phyloP scores from a whole-genome alignment of 345 rosid genomes.

The Triadica sebifera region DNA sequence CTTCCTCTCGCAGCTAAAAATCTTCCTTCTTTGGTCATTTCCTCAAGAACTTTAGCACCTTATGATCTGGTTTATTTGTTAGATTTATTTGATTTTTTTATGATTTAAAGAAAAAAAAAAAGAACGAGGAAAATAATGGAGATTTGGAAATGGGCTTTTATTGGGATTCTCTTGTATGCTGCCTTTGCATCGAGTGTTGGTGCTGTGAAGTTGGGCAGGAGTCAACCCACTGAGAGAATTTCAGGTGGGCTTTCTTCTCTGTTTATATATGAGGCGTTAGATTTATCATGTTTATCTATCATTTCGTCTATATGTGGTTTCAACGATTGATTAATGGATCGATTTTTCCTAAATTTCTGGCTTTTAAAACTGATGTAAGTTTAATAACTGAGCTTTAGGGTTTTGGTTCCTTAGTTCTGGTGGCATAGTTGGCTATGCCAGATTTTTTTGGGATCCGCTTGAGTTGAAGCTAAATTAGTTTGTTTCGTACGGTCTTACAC shows the following conservation, averaged over 20 bases:
- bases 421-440: not conserved
- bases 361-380: not conserved
- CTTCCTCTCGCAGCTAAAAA: slow-evolving; percentile 5
- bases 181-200: slow-evolving; percentile 36
- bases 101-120: not conserved
- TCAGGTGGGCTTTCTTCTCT: slow-evolving; percentile 50
- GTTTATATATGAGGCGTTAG: not conserved
- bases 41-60: not conserved
- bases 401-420: not conserved
- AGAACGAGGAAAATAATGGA: slow-evolving; percentile 31
- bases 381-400: slow-evolving; percentile 6
- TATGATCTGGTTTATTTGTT: not conserved
- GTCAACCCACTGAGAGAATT: slow-evolving; percentile 86
- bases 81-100: slow-evolving; percentile 14
- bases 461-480: not conserved
- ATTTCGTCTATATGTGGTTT: not conserved
- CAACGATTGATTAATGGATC: not conserved
- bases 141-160: slow-evolving; percentile 50
- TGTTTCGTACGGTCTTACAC: not conserved
- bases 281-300: not conserved
- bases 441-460: not conserved
- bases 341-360: slow-evolving; percentile 1
- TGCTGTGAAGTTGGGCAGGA: slow-evolving; percentile 56
- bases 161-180: slow-evolving; percentile 42
- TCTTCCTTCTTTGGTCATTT: slow-evolving; percentile 5